Percentiles rank a stretch among this genome's conserved stretches.
Evolutionary conservation across 2,329 filamentous ascomycete species (phyloP).

Genomic region (Hymenotorrendiella dingleyae): DNA sequence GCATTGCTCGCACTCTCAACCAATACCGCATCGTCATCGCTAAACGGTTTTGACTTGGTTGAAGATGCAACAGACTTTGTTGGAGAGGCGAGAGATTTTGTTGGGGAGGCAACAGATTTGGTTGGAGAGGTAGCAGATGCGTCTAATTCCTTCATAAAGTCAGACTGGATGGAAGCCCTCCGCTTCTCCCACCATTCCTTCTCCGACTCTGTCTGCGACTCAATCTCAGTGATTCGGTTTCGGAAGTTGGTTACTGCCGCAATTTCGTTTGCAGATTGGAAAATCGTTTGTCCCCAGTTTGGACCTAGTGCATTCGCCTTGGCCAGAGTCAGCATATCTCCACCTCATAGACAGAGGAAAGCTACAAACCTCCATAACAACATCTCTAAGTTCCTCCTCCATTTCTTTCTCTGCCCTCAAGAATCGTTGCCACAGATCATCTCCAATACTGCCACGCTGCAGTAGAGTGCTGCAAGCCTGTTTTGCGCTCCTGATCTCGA

Average conservation of each 20-base stretch:
- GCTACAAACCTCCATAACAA: conserved; percentile 73
- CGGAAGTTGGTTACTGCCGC: conserved; percentile 76
- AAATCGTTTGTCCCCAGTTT: conserved; percentile 90
- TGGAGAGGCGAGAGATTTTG: not conserved
- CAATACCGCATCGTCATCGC: conserved; percentile 71
- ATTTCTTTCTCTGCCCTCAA: conserved; percentile 92
- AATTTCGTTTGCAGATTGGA: conserved; percentile 97
- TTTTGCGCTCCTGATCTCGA: conserved; percentile 84
- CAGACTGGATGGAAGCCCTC: conserved; percentile 63
- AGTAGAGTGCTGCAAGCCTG: conserved; percentile 77
- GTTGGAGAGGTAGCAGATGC: conserved; percentile 45
- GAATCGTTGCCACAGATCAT: conserved; percentile 94
- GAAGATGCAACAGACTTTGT: conserved; percentile 23
- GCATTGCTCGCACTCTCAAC: conserved; percentile 48
- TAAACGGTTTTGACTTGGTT: too few species aligned
- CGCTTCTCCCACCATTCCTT: conserved; percentile 92
- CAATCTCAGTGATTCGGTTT: conserved; percentile 67
- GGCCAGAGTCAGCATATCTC: conserved; percentile 18
- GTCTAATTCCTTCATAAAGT: conserved; percentile 82
- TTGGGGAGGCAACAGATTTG: conserved; percentile 20
- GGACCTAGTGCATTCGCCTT: conserved; percentile 89
- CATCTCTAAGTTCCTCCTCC: conserved; percentile 90
- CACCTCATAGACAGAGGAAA: not conserved
- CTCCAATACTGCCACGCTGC: conserved; percentile 87
- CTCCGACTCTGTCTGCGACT: conserved; percentile 64